Base-by-base conservation (phyloP, 78 protist genomes). In the Dictyostelium purpureum region DNA sequence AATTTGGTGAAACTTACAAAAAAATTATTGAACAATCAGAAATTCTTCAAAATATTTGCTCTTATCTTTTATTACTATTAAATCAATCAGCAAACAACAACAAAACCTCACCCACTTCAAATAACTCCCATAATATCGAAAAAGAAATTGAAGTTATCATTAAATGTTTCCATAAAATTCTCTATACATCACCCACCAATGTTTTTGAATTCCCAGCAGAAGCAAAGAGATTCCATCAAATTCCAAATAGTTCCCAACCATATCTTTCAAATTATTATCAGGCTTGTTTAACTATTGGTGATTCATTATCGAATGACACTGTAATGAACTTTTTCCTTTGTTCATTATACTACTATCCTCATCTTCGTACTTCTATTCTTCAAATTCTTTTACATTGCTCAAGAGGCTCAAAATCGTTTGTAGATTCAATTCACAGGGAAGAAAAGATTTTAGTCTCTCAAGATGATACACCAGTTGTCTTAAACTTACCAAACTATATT, bases 201-300 rank as follows among this genome's bases (percentile, higher is more conserved):
- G 31, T 59, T 1, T 35, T 33, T n/a, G 73, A 69, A 43, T 83
- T 83, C 28, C 90, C 90, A 24, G 19, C 40, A 33, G 65, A 47
- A 69, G 16, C 79, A 33, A 42, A 47, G 10, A 21, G n/a, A 26
- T 6, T 35, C 18, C 54, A 70, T 71, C 51, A 31, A 19, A 33
- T 49, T 49, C 19, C 42, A 12, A 21, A 35, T 37, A 38, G 59
- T 37, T 16, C 12, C 24, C 33, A 42, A 78, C 14, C 26, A 0
- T 16, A 71, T 71, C 18, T 28, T 19, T 16, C 67, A 24, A 51
- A 31, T 3, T 81, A 66, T 51, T 52, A 66, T 2, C 28, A 12
- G 18, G 89, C 89, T 14, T 65, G 79, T 16, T n/a, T 19, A 38
- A 66, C 51, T 12, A 81, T 81, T 67, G 89, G 89, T 37, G 78